Evolutionary conservation across 208 protist species (phyloP), one percentile per base, ranked within the genome.

Genomic region (Vickermania ingenoplastis): DNA sequence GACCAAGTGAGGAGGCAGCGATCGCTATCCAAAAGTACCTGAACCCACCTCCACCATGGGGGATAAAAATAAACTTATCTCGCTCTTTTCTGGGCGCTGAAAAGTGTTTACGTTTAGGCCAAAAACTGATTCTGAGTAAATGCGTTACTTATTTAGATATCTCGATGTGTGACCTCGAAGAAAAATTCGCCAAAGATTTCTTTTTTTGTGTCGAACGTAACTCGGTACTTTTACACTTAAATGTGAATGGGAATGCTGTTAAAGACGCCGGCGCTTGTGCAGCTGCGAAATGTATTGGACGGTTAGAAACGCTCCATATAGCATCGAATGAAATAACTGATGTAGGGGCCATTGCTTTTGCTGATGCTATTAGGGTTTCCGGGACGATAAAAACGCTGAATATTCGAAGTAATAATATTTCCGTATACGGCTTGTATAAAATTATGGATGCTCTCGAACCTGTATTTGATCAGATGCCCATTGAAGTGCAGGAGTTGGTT

Each of bases 311-410:
- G 0, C 61, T 86, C 3, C 79, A 86, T 57, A 53, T 76, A 28
- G 67, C 73, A 23, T 80, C 75, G 17, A 86, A 86, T 56, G 61
- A 58, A 24, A 80, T 86, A 54, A 67, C 68, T 2, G 79, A 86
- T 70, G 45, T 58, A 1, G 79, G 70, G 21, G 71, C 73, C 0
- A 24, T 63, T 29, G 67, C 63, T 31, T 24, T 86, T 21, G 67
- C 75, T 28, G 63, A 60, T 5, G 59, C 60, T 1, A 24, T 86
- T 1, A n/a, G 50, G 50, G 7, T n/a, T 14, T 82, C 79, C 2
- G 49, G 52, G 2, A 80, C 65, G 48, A 80, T 78, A 22, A 79
- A 80, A 52, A 71, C 67, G 2, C 66, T 86, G 1, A 83, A 79
- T 67, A 31, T 86, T 13, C 67, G 79, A 22, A 63, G 60, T 23